Evolutionary conservation across 2,329 filamentous ascomycete genomes (phyloP), one percentile per base, ranked within the genome.

Genomic region (Aplosporella prunicola): DNA sequence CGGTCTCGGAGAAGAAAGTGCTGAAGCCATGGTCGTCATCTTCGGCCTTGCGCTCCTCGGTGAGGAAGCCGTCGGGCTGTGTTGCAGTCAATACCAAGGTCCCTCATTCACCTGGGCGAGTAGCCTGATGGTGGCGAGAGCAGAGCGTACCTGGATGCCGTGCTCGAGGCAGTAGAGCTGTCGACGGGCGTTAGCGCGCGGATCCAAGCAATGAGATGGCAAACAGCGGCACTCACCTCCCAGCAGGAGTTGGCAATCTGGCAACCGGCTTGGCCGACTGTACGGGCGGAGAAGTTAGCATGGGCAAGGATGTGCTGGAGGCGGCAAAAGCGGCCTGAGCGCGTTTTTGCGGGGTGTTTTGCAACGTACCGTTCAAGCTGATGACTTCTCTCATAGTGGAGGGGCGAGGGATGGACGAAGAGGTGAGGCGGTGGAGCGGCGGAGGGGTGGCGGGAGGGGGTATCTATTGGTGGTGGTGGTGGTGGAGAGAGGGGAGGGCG

Each of bases 221-320:
- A 15, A 10, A 20, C 2, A 4, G 14, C 22, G 15, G 57, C 60
- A 74, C 85, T 74, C 73, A 98, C 91, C 87, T 98, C 91, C 91
- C 91, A 98, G 80, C 91, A 96, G 57, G 91, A 91, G 76, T 98
- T 98, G 72, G 89, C 91, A 63, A 98, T 98, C 69, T 98, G 91
- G 80, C 91, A 96, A 82, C 91, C 91, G 66, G 91, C 91, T 79
- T 98, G 91, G 71, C 91, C 91, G 76, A 98, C 91, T 98, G 67
- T 60, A 65, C 64, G 57, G 61, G 66, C 57, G 47, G 46, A 58
- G 15, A 51, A 49, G 70, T 82, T 62, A 82, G 75, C 56, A 68
- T 55, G 41, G 43, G 48, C 40, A 47, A 45, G 46, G 32, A 45
- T 43, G 36, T 35, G 45, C 32, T 34, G 46, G 35, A 9, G 20